Conservation (phyloP, 2,329 filamentous ascomycete species). For the Cytospora mali region DNA sequence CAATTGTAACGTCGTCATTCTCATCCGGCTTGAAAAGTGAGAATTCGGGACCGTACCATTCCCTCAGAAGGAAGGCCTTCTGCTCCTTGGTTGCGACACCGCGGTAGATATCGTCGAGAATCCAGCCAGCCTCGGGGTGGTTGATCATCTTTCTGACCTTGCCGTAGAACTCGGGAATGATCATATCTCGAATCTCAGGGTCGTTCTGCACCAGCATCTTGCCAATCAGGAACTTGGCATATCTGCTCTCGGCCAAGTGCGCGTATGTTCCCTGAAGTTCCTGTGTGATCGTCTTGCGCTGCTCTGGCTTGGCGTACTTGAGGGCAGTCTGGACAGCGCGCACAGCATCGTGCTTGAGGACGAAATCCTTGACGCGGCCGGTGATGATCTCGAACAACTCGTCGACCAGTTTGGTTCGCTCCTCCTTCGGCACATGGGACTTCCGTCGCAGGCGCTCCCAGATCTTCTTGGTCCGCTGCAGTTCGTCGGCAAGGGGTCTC, state of each 20-base stretch:
- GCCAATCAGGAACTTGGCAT: conserved; percentile 95
- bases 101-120: conserved; percentile 94
- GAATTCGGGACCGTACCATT: conserved; percentile 97
- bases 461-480: conserved; percentile 89
- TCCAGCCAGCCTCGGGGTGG: conserved; percentile 95
- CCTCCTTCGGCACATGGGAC: conserved; percentile 87
- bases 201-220: conserved; percentile 95
- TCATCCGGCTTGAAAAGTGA: conserved; percentile 69
- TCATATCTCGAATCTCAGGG: conserved; percentile 79
- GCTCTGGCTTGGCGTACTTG: conserved; percentile 87
- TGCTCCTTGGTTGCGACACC: conserved; percentile 84
- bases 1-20: conserved; percentile 59
- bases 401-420: conserved; percentile 81
- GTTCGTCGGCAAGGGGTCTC: conserved; percentile 89
- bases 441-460: conserved; percentile 94
- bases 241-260: conserved; percentile 87
- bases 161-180: conserved; percentile 94
- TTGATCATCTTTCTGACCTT: conserved; percentile 92
- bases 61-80: conserved; percentile 80
- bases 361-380: conserved; percentile 89
- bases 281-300: conserved; percentile 81
- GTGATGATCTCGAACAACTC: conserved; percentile 93
- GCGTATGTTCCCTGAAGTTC: conserved; percentile 86
- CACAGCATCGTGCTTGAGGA: conserved; percentile 98
- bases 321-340: conserved; percentile 94